These are phyloP conservation scores for Pontederia paniculata DNA, from an alignment of 176 grass and related monocot species.

Conservation along the genomic window DNA sequence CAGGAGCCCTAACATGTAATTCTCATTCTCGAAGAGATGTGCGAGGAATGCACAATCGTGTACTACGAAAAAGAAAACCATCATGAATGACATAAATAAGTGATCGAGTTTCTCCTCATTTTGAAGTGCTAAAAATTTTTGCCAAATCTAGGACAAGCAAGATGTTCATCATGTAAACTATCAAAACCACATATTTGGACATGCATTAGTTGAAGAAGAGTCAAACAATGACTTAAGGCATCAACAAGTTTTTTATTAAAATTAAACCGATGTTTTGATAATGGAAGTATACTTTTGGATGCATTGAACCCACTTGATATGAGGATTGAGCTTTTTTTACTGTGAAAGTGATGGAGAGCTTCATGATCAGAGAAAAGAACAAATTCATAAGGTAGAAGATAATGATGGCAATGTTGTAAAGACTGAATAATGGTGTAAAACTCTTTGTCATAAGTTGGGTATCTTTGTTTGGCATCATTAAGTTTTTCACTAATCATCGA, in stretches of 20 bases:
- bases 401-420: background rate
- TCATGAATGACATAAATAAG: too few species aligned
- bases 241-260: background rate
- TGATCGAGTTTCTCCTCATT: too few species aligned
- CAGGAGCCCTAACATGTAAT: too few species aligned
- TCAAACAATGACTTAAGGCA: background rate
- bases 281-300: background rate
- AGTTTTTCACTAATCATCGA: background rate
- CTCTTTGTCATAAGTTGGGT: background rate
- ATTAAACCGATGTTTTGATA: background rate
- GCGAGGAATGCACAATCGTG: too few species aligned
- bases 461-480: background rate
- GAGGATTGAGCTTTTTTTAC: background rate
- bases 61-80: too few species aligned
- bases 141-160: too few species aligned
- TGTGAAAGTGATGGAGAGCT: background rate
- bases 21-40: too few species aligned
- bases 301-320: background rate
- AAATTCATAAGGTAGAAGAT: background rate
- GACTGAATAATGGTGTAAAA: background rate
- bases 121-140: too few species aligned
- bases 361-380: background rate
- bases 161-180: too few species aligned
- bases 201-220: too few species aligned
- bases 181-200: too few species aligned